Evolutionary conservation across 164 flowering plant genomes (phyloP).

Genomic region (Kingdonia uniflora): DNA sequence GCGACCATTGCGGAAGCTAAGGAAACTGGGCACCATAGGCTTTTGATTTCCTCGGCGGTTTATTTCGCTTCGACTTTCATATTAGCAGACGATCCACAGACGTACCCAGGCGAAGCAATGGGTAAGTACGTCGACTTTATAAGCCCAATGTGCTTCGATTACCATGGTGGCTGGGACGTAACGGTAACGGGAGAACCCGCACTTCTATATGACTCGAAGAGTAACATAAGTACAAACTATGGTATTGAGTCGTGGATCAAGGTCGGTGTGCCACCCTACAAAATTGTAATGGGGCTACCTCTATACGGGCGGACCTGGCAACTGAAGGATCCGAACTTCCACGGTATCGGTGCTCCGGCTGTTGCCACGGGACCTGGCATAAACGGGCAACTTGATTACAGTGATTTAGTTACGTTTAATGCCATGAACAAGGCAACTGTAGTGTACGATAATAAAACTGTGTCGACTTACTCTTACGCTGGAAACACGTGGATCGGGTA

Average conservation of each 20-base stretch:
- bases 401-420: conserved; percentile 13
- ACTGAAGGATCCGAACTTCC: conserved; percentile 14
- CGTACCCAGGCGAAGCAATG: conserved; percentile 12
- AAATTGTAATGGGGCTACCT: conserved; percentile 25
- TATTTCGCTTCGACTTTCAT: conserved; percentile 11
- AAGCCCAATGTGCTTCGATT: conserved; percentile 19
- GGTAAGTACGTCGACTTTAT: conserved; percentile 12
- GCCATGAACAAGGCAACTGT: conserved; percentile 7
- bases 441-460: conserved; percentile 15
- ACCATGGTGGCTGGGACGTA: conserved; percentile 17
- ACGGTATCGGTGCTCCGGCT: conserved; percentile 30
- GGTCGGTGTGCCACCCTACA: conserved; percentile 13
- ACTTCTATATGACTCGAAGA: conserved; percentile 17
- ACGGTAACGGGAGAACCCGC: conserved; percentile 24
- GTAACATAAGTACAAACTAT: conserved; percentile 21
- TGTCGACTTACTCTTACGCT: conserved; percentile 15
- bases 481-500: conserved; percentile 22
- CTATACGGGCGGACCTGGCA: conserved; percentile 27
- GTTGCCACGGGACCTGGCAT: conserved; percentile 22
- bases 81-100: neutral
- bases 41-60: conserved; percentile 23
- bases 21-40: conserved; percentile 1
- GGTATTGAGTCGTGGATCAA: conserved; percentile 23
- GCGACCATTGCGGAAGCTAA: conserved; percentile 10
- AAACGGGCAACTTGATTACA: conserved; percentile 5